Conservation (phyloP, 1,139 yeast species). For the Taiozyma sp. region DNA sequence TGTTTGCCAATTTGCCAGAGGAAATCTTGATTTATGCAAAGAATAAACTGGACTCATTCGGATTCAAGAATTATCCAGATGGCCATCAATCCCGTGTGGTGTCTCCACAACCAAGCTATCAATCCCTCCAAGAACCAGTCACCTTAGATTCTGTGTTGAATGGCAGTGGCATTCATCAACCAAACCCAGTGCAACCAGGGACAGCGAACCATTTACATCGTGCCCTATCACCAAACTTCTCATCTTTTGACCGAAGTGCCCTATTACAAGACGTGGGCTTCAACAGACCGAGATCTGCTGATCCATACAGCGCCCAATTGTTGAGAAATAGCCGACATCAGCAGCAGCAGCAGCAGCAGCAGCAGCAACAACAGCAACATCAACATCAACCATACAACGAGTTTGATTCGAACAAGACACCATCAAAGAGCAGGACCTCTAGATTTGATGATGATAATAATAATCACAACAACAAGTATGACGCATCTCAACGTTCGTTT, state of each 20-base stretch:
- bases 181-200: slow-evolving; percentile 20
- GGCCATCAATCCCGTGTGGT: slow-evolving; percentile 14
- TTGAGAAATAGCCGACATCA: slow-evolving; percentile 9
- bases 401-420: slow-evolving; percentile 11
- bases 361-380: slow-evolving; percentile 3
- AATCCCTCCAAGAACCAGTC: slow-evolving; percentile 29
- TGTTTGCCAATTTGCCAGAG: slow-evolving; percentile 45
- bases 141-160: slow-evolving; percentile 33
- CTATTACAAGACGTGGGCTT: slow-evolving; percentile 10
- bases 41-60: slow-evolving; percentile 28
- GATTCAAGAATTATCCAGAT: slow-evolving; percentile 11
- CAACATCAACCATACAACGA: slow-evolving; percentile 6
- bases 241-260: slow-evolving; percentile 17
- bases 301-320: slow-evolving; percentile 25
- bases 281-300: slow-evolving; percentile 39
- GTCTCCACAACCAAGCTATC: slow-evolving; percentile 25
- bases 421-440: slow-evolving; percentile 19
- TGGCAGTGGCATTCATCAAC: slow-evolving; percentile 11
- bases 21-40: slow-evolving; percentile 45
- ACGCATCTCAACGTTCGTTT: slow-evolving; percentile 38
- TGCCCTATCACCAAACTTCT: slow-evolving; percentile 19
- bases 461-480: slow-evolving; percentile 22
- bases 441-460: slow-evolving; percentile 12
- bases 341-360: slow-evolving; percentile 4
- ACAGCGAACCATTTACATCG: slow-evolving; percentile 17